These are phyloP conservation scores for Yamadazyma dendronema DNA, from an alignment of 1,139 yeast species.

Conservation along the genomic window DNA sequence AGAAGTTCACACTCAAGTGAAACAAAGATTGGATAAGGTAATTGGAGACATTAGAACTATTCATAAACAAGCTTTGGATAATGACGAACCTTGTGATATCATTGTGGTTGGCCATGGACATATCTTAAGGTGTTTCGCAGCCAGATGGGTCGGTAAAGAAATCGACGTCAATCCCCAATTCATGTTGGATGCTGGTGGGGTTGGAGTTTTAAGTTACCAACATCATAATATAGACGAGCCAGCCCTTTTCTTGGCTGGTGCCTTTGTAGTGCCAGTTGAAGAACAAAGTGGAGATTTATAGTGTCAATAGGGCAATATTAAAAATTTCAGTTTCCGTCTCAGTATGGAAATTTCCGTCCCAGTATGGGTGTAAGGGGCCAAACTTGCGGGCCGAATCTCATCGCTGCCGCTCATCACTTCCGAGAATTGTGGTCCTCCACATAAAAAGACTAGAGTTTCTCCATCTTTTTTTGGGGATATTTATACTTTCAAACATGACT, in stretches of 20 bases:
- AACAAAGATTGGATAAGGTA: conserved; percentile 65
- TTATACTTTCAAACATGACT: conserved; percentile 10
- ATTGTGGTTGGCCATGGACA: conserved; percentile 92
- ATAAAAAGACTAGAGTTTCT: background rate
- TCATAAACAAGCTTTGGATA: conserved; percentile 60
- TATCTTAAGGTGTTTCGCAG: conserved; percentile 82
- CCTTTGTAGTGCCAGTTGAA: conserved; percentile 70
- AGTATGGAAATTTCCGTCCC: too few relatives aligned
- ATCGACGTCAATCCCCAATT: conserved; percentile 70
- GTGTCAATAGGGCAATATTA: too few relatives aligned
- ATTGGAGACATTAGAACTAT: conserved; percentile 60
- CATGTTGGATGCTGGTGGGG: conserved; percentile 91
- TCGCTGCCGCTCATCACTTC: conserved; percentile 1
- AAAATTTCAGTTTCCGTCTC: too few relatives aligned
- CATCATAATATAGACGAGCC: conserved; percentile 85
- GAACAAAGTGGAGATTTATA: conserved; percentile 25
- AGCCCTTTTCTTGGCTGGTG: conserved; percentile 77
- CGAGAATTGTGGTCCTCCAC: background rate
- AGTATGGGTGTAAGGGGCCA: conserved; percentile 5
- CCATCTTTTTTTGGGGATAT: background rate
- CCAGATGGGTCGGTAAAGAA: conserved; percentile 73
- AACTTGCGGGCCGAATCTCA: too few relatives aligned
- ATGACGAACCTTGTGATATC: conserved; percentile 62
- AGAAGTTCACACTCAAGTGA: conserved; percentile 65
- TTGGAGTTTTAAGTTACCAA: conserved; percentile 87